phyloP scores from a whole-genome alignment of 2,329 filamentous ascomycete genomes.

The Colletotrichum acutatum region DNA sequence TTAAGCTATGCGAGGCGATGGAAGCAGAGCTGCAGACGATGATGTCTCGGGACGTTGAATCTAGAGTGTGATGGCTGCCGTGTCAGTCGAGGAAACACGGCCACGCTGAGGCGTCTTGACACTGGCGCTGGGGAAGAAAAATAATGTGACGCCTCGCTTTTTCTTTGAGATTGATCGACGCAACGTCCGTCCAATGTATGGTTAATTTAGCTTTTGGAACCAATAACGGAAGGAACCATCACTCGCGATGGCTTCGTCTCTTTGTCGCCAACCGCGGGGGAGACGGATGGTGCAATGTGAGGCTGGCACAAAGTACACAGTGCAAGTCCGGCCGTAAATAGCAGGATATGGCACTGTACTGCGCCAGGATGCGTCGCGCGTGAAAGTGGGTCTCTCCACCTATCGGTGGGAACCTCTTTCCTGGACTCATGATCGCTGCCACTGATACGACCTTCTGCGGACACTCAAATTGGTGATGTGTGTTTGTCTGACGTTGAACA shows the following conservation, averaged over 20 bases:
- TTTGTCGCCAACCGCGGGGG: background rate
- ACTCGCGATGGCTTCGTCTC: conserved; percentile 15
- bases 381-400: background rate
- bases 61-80: background rate
- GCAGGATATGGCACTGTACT: background rate
- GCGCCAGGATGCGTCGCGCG: background rate
- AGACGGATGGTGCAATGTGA: background rate
- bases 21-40: background rate
- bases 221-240: background rate
- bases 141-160: background rate
- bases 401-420: conserved; percentile 5
- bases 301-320: background rate
- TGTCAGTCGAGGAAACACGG: background rate
- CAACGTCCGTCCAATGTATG: background rate
- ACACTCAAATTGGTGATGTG: background rate
- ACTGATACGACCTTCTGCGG: background rate
- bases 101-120: background rate
- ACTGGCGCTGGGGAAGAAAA: background rate
- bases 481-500: background rate
- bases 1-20: background rate
- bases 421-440: background rate
- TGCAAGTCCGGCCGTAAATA: background rate
- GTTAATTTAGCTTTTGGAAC: background rate
- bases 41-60: conserved; percentile 21
- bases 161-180: background rate